Base-by-base conservation (phyloP, 1,139 yeast genomes). In the Torulaspora pretoriensis region DNA sequence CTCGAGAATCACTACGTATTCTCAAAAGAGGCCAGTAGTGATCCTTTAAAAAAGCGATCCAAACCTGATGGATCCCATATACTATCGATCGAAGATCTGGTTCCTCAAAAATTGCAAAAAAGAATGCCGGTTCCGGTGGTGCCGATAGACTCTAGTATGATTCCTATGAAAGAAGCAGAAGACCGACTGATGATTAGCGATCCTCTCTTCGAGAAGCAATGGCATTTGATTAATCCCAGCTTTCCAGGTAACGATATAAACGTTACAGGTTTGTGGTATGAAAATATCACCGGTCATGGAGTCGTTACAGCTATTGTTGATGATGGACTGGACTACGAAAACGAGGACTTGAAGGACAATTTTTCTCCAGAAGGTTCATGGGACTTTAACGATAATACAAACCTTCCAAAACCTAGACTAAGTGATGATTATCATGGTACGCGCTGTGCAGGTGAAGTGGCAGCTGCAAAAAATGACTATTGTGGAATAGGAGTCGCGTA, bases 401-500 rank as follows among this genome's bases (percentile, higher is more conserved):
- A 79, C 13, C 69, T 81, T 35, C 99, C 99, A 1, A 78, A 76
- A 52, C 99, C 98, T 7, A 71, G 81, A 48, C 71, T 90, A 35
- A 65, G 56, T n/a, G 95, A 86, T 63, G 98, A 94, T 63, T 80
- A 81, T 55, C 99, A 94, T 64, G 99, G 99, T 3, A 94, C 99
- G 0, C 73, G 99, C 55, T 94, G 99, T 70, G 98, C 98, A 1
- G 98, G 97, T 27, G 98, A 94, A 65, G 85, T 94, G 46, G 97
- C 97, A 0, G 89, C 88, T 2, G 95, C 83, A 2, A 90, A 80
- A 46, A 92, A 94, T 64, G 85, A 81, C 32, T 81, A 74, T 16
- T 94, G 99, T 69, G 98, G 98, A 28, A 75, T 94, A 4, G 99
- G 99, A 33, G 95, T 90, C 7, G 97, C 97, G 0, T 90, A 78